These are phyloP conservation scores for Lecanicillium sp. DNA, from an alignment of 2,329 filamentous ascomycete genomes.

Conservation along the genomic window DNA sequence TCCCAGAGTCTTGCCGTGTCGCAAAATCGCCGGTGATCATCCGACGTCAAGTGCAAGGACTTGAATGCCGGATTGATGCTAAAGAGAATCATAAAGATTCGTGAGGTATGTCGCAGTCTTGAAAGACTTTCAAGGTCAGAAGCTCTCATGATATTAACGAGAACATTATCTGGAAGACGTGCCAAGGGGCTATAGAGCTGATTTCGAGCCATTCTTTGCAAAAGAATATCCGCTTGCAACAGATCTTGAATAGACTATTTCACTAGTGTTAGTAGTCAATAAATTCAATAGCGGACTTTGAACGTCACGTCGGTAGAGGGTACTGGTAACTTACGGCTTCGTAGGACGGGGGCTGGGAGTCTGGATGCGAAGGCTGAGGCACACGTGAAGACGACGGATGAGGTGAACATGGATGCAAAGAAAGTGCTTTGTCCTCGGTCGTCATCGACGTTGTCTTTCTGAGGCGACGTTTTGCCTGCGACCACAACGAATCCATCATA, in stretches of 20 bases:
- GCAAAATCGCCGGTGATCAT: background rate
- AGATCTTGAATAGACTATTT: background rate
- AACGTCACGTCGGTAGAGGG: background rate
- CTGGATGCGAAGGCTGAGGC: background rate
- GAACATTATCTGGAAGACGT: background rate
- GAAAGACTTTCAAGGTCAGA: background rate
- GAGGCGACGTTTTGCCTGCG: background rate
- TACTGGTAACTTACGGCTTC: background rate
- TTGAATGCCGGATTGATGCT: background rate
- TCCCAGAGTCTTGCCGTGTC: conserved; percentile 1
- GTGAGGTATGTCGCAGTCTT: background rate
- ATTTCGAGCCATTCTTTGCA: background rate
- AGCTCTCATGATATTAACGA: background rate
- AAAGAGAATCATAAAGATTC: conserved; percentile 1
- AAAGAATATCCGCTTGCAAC: background rate
- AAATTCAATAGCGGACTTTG: background rate
- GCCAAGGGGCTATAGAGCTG: background rate
- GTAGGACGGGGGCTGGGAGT: background rate
- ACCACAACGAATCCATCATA: background rate
- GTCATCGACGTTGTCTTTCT: background rate
- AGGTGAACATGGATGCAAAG: no score
- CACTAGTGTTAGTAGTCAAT: background rate
- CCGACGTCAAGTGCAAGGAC: background rate
- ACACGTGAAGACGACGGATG: no score
- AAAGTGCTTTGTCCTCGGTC: background rate